Conservation (phyloP, 495 filamentous ascomycete genomes). For the Penicillium cataractarum region DNA sequence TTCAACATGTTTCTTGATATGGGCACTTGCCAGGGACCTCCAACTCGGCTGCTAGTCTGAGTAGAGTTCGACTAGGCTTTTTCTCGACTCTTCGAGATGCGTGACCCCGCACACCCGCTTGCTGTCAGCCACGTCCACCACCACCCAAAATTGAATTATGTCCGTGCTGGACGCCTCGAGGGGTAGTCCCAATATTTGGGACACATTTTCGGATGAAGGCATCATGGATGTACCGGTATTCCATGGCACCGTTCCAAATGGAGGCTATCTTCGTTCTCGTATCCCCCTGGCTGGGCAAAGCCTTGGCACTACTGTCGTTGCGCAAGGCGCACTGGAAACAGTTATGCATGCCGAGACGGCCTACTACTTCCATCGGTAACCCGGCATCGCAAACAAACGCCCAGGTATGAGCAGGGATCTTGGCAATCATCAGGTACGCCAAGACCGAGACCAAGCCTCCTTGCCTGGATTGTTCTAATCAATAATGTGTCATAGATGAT, state of each 20-base stretch:
- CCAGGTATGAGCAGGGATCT: constrained; percentile 1
- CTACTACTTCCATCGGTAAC: constrained; percentile 4
- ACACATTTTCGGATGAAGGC: not conserved
- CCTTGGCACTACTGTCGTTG: constrained; percentile 35
- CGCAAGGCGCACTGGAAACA: constrained; percentile 8
- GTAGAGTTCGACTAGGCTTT: constrained; percentile 23
- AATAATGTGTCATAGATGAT: too few relatives aligned
- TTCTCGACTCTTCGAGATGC: constrained; percentile 28
- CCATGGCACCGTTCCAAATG: not conserved
- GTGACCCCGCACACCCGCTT: constrained; percentile 16
- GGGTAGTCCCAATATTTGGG: not conserved
- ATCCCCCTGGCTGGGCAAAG: constrained; percentile 9
- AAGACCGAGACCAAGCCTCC: not conserved
- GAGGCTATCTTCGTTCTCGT: constrained; percentile 4
- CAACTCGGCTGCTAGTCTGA: not conserved
- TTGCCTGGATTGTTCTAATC: not conserved
- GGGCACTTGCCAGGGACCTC: constrained; percentile 3
- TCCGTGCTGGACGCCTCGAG: not conserved
- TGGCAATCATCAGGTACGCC: not conserved
- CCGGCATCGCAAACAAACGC: constrained; percentile 1
- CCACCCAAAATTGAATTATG: not conserved
- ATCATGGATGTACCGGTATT: not conserved
- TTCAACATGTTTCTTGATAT: constrained; percentile 61
- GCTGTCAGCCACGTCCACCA: constrained; percentile 3
- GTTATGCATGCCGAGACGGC: constrained; percentile 21